Conservation (phyloP, 2,329 filamentous ascomycete genomes). For the Phaeoacremonium minimum region DNA sequence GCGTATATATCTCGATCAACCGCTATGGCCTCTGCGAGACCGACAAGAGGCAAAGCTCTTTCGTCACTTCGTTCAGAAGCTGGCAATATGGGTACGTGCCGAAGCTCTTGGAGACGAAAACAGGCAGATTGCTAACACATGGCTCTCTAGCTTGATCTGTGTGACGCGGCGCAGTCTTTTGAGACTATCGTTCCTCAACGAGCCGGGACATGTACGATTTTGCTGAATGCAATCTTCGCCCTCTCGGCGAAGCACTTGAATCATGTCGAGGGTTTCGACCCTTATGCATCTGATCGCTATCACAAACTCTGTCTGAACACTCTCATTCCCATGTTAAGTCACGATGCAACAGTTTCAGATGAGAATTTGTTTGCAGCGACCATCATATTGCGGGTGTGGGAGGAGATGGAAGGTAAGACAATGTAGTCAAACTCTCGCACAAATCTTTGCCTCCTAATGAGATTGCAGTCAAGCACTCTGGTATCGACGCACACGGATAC, state of each 20-base stretch:
- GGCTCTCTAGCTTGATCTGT: conserved; percentile 32
- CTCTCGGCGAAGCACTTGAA: conserved; percentile 51
- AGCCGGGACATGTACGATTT: conserved; percentile 42
- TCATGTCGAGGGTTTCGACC: conserved; percentile 41
- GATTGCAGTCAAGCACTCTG: conserved; percentile 36
- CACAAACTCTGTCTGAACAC: conserved; percentile 48
- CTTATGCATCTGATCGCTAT: conserved; percentile 45
- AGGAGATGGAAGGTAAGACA: conserved; percentile 42
- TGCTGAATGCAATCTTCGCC: conserved; percentile 54
- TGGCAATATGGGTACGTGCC: conserved; percentile 27
- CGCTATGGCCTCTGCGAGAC: conserved; percentile 20
- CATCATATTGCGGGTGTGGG: conserved; percentile 52
- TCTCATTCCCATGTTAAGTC: conserved; percentile 40
- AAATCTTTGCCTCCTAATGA: conserved; percentile 13
- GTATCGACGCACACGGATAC: conserved; percentile 41
- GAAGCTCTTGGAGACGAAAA: no score
- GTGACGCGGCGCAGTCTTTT: conserved; percentile 41
- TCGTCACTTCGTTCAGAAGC: conserved; percentile 24
- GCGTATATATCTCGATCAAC: conserved; percentile 15
- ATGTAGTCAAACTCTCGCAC: conserved; percentile 1
- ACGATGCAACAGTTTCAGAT: conserved; percentile 33
- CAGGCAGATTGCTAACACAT: neutral
- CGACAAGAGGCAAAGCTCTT: conserved; percentile 21
- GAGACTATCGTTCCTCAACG: conserved; percentile 47
- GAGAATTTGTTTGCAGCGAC: conserved; percentile 50